Conservation (phyloP, 495 filamentous ascomycete species). For the Trichoderma parareesei region DNA sequence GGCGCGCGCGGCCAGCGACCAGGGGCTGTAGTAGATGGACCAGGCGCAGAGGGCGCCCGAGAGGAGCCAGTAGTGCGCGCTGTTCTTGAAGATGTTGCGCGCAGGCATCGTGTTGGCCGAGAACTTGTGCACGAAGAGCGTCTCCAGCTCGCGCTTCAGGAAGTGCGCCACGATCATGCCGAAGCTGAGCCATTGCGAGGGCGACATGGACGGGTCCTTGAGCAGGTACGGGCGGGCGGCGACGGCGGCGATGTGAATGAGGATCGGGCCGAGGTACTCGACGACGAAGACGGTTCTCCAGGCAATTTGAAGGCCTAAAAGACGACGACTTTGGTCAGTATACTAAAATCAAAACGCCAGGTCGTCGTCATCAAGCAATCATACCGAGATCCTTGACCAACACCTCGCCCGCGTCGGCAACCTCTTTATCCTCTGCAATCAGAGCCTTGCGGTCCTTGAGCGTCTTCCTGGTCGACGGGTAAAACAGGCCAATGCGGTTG, state of each 20-base stretch:
- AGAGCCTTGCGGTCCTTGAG: constrained; percentile 48
- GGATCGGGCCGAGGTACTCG: constrained; percentile 90
- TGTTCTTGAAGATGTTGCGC: constrained; percentile 84
- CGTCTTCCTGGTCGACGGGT: constrained; percentile 59
- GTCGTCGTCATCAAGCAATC: constrained; percentile 18
- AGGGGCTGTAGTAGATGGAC: constrained; percentile 68
- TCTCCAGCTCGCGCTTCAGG: constrained; percentile 91
- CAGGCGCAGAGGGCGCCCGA: constrained; percentile 76
- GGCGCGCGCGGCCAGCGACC: constrained; percentile 44
- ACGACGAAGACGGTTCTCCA: constrained; percentile 93
- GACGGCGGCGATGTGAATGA: constrained; percentile 67
- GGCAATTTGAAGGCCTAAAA: constrained; percentile 73
- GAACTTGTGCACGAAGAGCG: constrained; percentile 91
- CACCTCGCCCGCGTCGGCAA: constrained; percentile 61
- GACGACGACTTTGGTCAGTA: constrained; percentile 5
- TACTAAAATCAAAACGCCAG: not conserved
- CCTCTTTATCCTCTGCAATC: constrained; percentile 52
- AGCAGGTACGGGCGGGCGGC: constrained; percentile 61
- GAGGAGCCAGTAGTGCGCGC: constrained; percentile 80
- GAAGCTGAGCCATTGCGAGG: constrained; percentile 63
- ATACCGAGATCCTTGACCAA: constrained; percentile 91
- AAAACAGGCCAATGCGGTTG: constrained; percentile 59
- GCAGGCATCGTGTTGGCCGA: constrained; percentile 87
- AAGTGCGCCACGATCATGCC: constrained; percentile 72
- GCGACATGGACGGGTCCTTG: constrained; percentile 39